Evolutionary conservation across 257 asterid genomes (phyloP), one percentile per base, ranked within the genome.

Genomic region (Ocimum tenuiflorum): DNA sequence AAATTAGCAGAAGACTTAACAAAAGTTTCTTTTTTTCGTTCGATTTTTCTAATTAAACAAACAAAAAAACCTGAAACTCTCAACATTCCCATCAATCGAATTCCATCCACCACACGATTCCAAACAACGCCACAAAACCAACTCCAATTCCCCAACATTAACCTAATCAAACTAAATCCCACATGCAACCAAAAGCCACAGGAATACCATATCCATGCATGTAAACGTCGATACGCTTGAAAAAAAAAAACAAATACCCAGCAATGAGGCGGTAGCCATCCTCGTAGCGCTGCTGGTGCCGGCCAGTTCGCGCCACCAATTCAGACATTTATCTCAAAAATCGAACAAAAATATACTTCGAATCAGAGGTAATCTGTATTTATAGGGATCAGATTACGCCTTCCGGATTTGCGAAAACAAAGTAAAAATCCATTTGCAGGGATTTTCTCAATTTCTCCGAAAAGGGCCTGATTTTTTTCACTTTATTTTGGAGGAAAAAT

Each of bases 301-400:
- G 85, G 69, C 96, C 95, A 67, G 96, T 88, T 69, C 96, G 85
- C 69, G 95, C 96, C 76, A 88, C 96, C 87, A 88, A 86, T 67
- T 82, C 95, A 77, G 97, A 91, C 97, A 91, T 91, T 65, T 91
- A 81, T 74, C 55, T 43, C 36, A 19, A 39, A 36, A 72, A 49
- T 24, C 47, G 43, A 38, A 29, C 3, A 15, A 29, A 52, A 59
- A 58, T 35, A 38, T 55, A 14, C 24, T 42, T 31, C 18, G 52
- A n/a, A 15, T 48, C 41, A 7, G 53, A 36, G 24, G 59, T 22
- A 57, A 6, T 47, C 56, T 54, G 12, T 60, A 10, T 49, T 13
- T 36, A 19, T 17, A 27, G 18, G 39, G 57, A 73, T 70, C 79
- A 68, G 50, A 70, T 12, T 62, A 70, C n/a, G 69, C 60, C 56